A percentile compares a stretch with the other conserved stretches of the same genome.
phyloP scores from a whole-genome alignment of 202 grass and related monocot genomes.

The Schoenoplectus tabernaemontani region DNA sequence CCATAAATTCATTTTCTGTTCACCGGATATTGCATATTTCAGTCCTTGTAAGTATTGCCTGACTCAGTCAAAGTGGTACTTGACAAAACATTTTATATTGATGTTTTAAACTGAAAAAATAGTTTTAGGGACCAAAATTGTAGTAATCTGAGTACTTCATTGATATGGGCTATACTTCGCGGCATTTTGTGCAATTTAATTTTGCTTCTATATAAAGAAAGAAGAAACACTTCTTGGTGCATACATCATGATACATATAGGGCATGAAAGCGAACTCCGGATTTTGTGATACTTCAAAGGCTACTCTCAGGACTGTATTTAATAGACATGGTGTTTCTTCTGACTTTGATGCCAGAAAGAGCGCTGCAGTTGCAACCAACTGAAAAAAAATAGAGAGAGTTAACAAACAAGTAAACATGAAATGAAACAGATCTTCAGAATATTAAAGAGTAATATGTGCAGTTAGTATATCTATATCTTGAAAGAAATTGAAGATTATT shows the following conservation, averaged over 20 bases:
- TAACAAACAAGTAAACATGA: constrained; percentile 18
- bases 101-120: background rate
- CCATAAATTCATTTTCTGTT: background rate
- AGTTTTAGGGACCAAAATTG: background rate
- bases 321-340: constrained; percentile 74
- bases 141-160: background rate
- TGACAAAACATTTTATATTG: background rate
- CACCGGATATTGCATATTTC: background rate
- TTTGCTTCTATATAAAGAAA: background rate
- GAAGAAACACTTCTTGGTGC: constrained; percentile 6
- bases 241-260: constrained; percentile 53
- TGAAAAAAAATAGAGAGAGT: constrained; percentile 25
- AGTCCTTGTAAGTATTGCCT: background rate
- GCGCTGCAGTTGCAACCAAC: constrained; percentile 71
- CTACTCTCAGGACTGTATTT: constrained; percentile 64
- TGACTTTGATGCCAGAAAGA: constrained; percentile 70
- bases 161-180: background rate
- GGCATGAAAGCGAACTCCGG: constrained; percentile 52
- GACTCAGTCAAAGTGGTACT: background rate
- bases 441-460: background rate
- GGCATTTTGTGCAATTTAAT: background rate
- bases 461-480: background rate
- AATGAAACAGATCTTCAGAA: background rate
- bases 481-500: background rate
- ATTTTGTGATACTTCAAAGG: constrained; percentile 69